Base-by-base conservation (phyloP, 2,329 filamentous ascomycete genomes). In the Pseudogymnoascus sp. region DNA sequence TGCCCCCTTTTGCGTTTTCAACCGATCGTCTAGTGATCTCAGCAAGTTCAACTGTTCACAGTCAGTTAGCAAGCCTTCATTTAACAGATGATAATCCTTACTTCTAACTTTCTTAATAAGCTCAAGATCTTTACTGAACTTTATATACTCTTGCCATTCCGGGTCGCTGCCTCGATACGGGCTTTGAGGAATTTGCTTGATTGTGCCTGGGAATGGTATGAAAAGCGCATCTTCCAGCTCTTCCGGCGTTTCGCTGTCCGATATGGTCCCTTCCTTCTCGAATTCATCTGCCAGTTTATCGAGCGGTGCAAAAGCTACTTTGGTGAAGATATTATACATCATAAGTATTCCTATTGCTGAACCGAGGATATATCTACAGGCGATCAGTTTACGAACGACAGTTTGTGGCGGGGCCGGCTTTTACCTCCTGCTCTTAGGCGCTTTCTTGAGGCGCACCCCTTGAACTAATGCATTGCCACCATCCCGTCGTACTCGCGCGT, bases 191-290 rank as follows among this genome's bases (percentile, higher is more conserved):
- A 84, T 73, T 63, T 76, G 67, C 59, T 78, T 78, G 0, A 79
- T 83, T 2, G 83, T 85, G 45, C 84, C 84, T 3, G 85, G 84
- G 61, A 89, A 81, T 0, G 87, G 84, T 6, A 89, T 79, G 64
- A 88, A 88, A 1, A 79, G 73, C 16, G 80, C 76, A 12, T 77
- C 75, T 3, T 79, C 76, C 12, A 71, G 23, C 18, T 77, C 73
- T 31, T 70, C 65, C 41, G 76, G 72, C 37, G 77, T 77, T 68
- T 81, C 79, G 49, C 80, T 75, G 21, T 78, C 75, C 1, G 76
- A 76, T 14, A 55, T 14, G 2, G n/a, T n/a, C 5, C 28, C 49
- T 59, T 79, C 67, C 12, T 75, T 71, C 4, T 76, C 75, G 65
- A 77, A 76, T 66, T 79, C 73, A 16, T 76, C 73, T n/a, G 59